Base-by-base conservation (phyloP, 2,329 filamentous ascomycete species). In the Zopfia rhizophila region DNA sequence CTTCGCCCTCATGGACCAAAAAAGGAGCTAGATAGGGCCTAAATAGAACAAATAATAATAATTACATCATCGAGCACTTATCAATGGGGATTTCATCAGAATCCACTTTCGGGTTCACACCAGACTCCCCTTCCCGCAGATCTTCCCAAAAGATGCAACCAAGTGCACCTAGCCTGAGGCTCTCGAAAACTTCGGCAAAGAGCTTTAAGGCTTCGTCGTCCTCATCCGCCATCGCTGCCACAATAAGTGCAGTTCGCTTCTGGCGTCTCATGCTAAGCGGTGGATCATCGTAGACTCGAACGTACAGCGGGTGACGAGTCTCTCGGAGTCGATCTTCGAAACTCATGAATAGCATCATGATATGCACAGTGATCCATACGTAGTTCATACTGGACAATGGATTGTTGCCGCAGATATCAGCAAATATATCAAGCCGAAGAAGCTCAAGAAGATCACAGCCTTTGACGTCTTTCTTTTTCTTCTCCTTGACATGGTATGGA, bases 381-480 rank as follows among this genome's bases (percentile, higher is more conserved):
- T 48, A 48, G 35, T 53, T 56, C n/a, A 56, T 13, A 24, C 49
- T 51, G 13, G 53, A 56, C n/a, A 53, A 10, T 11, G 53, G 53
- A 16, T 19, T 17, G 16, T 27, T 37, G n/a, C 49, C 53, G 31
- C 53, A 56, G 17, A 56, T 39, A 38, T 56, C 53, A 7, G 42
- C 46, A 22, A 56, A 56, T 23, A 56, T 27, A 21, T 56, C 53
- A 30, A 47, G n/a, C 13, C 46, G 49, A 25, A 56, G 45, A 5
- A 47, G n/a, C 7, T 50, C 49, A 4, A 52, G 48, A 7, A 55
- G 25, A 18, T 8, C 38, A 18, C 38, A 17, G 17, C 52, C 48
- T 47, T 52, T 32, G 11, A 47, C 3, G 19, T 32, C 21, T 27
- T 31, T 21, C 24, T 46, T 40, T 17, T 52, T 45, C 13, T 49